These are phyloP conservation scores for Guadua angustifolia DNA, from an alignment of 176 grass and related monocot genomes.

Conservation along the genomic window DNA sequence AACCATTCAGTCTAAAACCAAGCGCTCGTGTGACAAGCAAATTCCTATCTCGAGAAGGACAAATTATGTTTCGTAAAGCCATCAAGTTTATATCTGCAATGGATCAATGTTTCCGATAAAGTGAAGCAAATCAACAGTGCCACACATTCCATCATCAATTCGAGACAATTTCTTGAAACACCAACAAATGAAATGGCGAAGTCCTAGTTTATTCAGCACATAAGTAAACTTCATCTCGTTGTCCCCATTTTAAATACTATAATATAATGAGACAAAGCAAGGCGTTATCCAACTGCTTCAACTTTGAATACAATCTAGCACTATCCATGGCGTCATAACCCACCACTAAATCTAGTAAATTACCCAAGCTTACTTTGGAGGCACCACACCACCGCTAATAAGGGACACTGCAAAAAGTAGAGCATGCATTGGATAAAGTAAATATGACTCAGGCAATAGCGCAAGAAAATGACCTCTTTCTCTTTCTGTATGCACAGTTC, in stretches of 20 bases:
- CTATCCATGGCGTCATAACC: constrained; percentile 39
- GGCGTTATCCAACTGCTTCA: constrained; percentile 43
- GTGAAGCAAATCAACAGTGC: constrained; percentile 20
- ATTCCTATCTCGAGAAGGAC: constrained; percentile 26
- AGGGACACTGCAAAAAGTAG: constrained; percentile 16
- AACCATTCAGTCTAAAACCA: background rate
- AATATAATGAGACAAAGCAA: constrained; percentile 45
- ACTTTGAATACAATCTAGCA: constrained; percentile 45
- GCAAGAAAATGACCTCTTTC: constrained; percentile 38
- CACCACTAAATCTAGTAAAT: constrained; percentile 45
- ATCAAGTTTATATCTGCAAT: background rate
- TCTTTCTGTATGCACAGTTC: constrained; percentile 27
- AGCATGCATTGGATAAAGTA: constrained; percentile 31
- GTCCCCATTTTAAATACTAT: constrained; percentile 6
- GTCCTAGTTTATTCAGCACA: constrained; percentile 21
- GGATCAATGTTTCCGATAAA: background rate
- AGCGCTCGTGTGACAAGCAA: background rate
- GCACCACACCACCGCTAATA: constrained; percentile 34
- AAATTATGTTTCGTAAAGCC: background rate
- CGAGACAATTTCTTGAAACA: constrained; percentile 26
- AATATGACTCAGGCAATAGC: constrained; percentile 51
- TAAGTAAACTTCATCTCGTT: constrained; percentile 35
- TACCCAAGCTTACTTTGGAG: constrained; percentile 38
- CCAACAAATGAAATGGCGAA: constrained; percentile 14
- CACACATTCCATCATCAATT: background rate